These are phyloP conservation scores for Chlamydomonas reinhardtii DNA, from an alignment of 163 green algal species.

Conservation along the genomic window DNA sequence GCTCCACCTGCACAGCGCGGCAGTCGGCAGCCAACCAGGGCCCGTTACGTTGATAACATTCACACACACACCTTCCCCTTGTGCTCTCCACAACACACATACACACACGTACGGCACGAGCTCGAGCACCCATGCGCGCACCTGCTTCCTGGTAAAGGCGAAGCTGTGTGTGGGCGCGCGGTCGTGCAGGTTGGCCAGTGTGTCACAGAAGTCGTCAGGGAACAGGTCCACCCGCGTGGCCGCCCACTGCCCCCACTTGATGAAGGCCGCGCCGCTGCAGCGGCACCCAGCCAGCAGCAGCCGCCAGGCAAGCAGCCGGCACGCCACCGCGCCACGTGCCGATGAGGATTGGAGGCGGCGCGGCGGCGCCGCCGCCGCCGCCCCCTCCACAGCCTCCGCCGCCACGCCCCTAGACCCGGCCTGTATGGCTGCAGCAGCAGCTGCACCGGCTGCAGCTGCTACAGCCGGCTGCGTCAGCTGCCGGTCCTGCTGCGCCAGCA, in stretches of 20 bases:
- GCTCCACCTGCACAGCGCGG: conserved; percentile 59
- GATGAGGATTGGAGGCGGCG: too few relatives aligned
- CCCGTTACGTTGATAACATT: too few relatives aligned
- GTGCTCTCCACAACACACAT: too few relatives aligned
- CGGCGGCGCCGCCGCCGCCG: not conserved
- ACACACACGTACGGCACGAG: too few relatives aligned
- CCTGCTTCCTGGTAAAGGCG: conserved; percentile 56
- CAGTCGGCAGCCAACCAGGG: not conserved
- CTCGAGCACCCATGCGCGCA: too few relatives aligned
- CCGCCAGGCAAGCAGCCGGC: conserved; percentile 23
- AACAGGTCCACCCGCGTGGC: conserved; percentile 87
- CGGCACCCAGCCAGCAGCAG: conserved; percentile 48
- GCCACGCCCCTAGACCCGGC: too few relatives aligned
- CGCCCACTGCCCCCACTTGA: conserved; percentile 93
- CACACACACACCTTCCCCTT: too few relatives aligned
- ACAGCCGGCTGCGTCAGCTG: too few relatives aligned
- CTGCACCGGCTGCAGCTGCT: too few relatives aligned
- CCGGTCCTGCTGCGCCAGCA: not conserved
- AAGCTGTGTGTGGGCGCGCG: conserved; percentile 80
- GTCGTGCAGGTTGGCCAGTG: conserved; percentile 76
- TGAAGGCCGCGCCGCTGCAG: conserved; percentile 73
- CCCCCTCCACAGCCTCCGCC: not conserved
- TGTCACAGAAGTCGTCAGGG: conserved; percentile 77
- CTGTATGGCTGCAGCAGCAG: not conserved
- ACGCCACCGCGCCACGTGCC: not conserved